Evolutionary conservation across 2,329 filamentous ascomycete species (phyloP), one percentile per base, ranked within the genome.

Genomic region (Fusarium longipes): DNA sequence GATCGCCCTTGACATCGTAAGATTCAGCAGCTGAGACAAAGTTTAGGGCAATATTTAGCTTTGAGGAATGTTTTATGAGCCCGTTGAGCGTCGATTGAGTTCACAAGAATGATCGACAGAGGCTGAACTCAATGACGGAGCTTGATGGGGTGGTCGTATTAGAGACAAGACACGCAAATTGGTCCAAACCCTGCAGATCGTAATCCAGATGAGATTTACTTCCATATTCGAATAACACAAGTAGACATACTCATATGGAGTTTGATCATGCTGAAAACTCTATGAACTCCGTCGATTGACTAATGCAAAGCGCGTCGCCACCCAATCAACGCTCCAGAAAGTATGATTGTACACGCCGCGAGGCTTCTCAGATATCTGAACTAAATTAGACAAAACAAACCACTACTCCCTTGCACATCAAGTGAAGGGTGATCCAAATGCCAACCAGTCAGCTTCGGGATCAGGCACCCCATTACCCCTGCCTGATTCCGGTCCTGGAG

Each of bases 391-490:
- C 17, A 11, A 49, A 35, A 8, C 5, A 3, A 22, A 5, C 10
- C 5, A 25, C 12, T 5, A 14, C 8, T 4, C 11, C 3, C 8
- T 8, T 32, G n/a, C 18, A 12, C 9, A 24, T 52, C n/a, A 49
- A 12, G 45, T 65, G 3, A 36, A 67, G 3, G 65, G 50, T 1
- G 65, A 68, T 20, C 65, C 65, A 38, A 65, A 67, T 2, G 65
- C 65, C 12, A 67, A n/a, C 65, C 65, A 67, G 48, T 67, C 65
- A 22, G 65, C 60, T 9, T 67, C 65, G 0, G 65, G 65, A 38
- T 67, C 65, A 6, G 65, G 65, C 4, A 52, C 48, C 2, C 49
- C 58, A 10, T 60, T 68, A 3, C n/a, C 55, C 12, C 65, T 65
- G 11, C 45, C 22, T 8, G 57, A n/a, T 5, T 67, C 64, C 5